phyloP scores from a whole-genome alignment of 805 yeast genomes.

The Gaillardinia entomophila region DNA sequence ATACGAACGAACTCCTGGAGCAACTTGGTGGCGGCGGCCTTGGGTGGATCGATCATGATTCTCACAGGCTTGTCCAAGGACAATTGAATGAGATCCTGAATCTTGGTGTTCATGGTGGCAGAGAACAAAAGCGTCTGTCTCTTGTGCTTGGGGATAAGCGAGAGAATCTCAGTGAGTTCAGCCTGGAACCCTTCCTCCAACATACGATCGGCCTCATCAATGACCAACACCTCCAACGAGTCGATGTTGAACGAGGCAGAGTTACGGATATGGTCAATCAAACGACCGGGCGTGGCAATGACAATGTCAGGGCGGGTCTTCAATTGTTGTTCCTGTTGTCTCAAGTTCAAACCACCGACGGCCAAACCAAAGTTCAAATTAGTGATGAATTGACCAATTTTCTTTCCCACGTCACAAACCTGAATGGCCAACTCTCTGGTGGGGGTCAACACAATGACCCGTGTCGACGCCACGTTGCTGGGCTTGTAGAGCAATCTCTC shows the following conservation, averaged over 20 bases:
- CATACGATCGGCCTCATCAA: constrained; percentile 99
- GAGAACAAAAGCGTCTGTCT: constrained; percentile 93
- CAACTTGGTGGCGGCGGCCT: constrained; percentile 85
- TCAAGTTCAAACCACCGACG: constrained; percentile 93
- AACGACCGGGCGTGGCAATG: constrained; percentile 97
- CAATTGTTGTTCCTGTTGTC: constrained; percentile 93
- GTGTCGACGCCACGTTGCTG: constrained; percentile 74
- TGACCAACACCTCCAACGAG: constrained; percentile 81
- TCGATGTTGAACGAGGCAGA: constrained; percentile 91
- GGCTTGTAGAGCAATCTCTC: constrained; percentile 91
- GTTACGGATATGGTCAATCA: constrained; percentile 93
- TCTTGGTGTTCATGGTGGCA: constrained; percentile 95
- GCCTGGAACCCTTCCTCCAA: constrained; percentile 97
- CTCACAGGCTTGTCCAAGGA: constrained; percentile 88
- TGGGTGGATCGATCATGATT: constrained; percentile 95
- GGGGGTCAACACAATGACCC: constrained; percentile 89
- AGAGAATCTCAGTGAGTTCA: constrained; percentile 85
- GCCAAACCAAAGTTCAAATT: constrained; percentile 88
- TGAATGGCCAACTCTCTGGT: constrained; percentile 98
- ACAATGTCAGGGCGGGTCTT: constrained; percentile 93
- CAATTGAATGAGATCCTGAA: constrained; percentile 80
- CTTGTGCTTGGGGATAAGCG: constrained; percentile 73
- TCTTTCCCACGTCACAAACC: constrained; percentile 88
- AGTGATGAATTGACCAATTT: constrained; percentile 69
- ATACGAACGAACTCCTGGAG: constrained; percentile 93